Evolutionary conservation across 768 basidiomycete genomes (phyloP).

Genomic region (Kwoniella bestiolae): DNA sequence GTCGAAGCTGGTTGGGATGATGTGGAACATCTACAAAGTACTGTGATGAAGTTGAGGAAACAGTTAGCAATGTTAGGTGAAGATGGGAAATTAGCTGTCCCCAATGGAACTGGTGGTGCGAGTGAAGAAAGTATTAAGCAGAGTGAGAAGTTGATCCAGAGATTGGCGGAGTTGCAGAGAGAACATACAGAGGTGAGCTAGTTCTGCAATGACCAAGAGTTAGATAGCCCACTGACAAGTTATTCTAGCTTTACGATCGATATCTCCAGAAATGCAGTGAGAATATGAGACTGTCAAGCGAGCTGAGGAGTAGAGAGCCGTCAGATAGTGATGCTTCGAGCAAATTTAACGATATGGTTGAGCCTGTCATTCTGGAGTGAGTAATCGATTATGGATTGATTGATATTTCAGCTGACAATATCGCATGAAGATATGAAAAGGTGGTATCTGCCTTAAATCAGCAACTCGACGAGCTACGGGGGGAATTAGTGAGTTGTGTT

Average conservation of each 20-base stretch:
- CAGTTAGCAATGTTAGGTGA: slow-evolving; percentile 83
- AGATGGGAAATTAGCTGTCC: slow-evolving; percentile 58
- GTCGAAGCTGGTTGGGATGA: slow-evolving; percentile 99
- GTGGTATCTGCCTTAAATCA: slow-evolving; percentile 87
- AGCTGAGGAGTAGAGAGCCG: slow-evolving; percentile 36
- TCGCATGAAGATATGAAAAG: slow-evolving; percentile 83
- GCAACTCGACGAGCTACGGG: slow-evolving; percentile 45
- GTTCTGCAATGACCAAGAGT: background rate
- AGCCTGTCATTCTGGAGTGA: slow-evolving; percentile 73
- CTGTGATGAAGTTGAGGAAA: slow-evolving; percentile 79
- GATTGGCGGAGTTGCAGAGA: slow-evolving; percentile 80
- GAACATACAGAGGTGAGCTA: slow-evolving; percentile 79
- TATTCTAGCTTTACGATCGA: slow-evolving; percentile 42
- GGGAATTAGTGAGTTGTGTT: slow-evolving; percentile 39
- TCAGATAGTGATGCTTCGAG: slow-evolving; percentile 45
- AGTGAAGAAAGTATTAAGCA: slow-evolving; percentile 63
- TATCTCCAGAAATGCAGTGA: slow-evolving; percentile 50
- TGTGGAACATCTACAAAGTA: slow-evolving; percentile 90
- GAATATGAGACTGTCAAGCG: slow-evolving; percentile 47
- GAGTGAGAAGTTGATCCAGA: slow-evolving; percentile 74
- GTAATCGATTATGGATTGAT: background rate
- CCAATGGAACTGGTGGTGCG: background rate
- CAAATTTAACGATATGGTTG: slow-evolving; percentile 65
- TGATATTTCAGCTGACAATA: background rate
- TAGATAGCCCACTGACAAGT: slow-evolving; percentile 17